Percentiles rank a stretch among this genome's conserved stretches.
Conservation (phyloP, 176 grass and related monocot species). For the Carex cristatella region DNA sequence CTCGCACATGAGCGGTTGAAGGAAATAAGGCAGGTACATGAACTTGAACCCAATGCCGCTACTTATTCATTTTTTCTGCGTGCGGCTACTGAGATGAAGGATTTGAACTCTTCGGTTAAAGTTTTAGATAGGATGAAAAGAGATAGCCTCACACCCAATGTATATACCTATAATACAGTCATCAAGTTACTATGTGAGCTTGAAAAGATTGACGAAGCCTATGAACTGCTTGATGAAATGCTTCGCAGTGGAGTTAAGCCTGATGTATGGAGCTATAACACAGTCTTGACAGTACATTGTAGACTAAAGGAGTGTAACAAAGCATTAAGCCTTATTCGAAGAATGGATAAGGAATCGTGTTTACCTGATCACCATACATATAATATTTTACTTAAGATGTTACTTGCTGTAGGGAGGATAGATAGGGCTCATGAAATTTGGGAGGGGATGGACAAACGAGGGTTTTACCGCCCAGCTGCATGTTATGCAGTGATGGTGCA, state of each 20-base stretch:
- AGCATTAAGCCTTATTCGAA: conserved; percentile 47
- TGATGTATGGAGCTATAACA: conserved; percentile 78
- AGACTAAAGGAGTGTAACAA: conserved; percentile 73
- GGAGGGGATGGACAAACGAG: conserved; percentile 79
- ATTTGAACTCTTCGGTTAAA: conserved; percentile 40
- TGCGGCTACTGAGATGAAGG: conserved; percentile 50
- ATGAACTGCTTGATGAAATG: conserved; percentile 77
- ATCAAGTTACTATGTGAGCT: conserved; percentile 54
- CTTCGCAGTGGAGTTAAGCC: conserved; percentile 36
- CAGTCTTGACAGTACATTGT: conserved; percentile 63
- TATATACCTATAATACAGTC: conserved; percentile 74
- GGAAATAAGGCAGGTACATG: conserved; percentile 39
- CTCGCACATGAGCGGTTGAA: conserved; percentile 39
- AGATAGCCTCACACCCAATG: conserved; percentile 52
- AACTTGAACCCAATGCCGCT: conserved; percentile 48
- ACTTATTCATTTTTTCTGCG: conserved; percentile 65
- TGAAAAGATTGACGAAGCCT: conserved; percentile 62
- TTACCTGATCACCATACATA: conserved; percentile 54
- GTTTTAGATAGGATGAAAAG: conserved; percentile 67
- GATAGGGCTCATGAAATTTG: conserved; percentile 63
- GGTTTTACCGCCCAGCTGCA: conserved; percentile 54
- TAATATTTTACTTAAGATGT: conserved; percentile 87
- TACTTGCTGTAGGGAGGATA: conserved; percentile 55
- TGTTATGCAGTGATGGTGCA: conserved; percentile 87
- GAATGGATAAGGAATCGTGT: conserved; percentile 70